A percentile compares a stretch with the other conserved stretches of the same genome.
phyloP scores from a whole-genome alignment of 2,329 filamentous ascomycete species.

The Alternaria consortialis region DNA sequence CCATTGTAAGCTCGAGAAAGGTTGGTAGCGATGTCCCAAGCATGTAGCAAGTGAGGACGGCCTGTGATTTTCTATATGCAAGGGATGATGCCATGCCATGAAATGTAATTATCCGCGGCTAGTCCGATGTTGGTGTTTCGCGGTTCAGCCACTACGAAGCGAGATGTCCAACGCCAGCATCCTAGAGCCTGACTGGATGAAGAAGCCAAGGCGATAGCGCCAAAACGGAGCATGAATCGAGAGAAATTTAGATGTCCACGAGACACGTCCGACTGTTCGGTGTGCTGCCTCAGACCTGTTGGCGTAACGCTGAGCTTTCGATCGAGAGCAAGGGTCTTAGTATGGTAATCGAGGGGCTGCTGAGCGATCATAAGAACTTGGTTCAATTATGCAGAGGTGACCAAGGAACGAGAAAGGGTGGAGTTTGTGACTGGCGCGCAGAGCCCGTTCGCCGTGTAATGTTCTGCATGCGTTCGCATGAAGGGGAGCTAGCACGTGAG shows the following conservation, averaged over 20 bases:
- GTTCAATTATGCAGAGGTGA: background rate
- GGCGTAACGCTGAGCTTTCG: background rate
- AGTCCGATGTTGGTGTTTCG: constrained; percentile 13
- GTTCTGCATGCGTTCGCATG: background rate
- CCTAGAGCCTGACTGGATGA: constrained; percentile 8
- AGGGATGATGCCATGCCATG: background rate
- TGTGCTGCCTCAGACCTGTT: background rate
- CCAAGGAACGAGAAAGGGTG: background rate
- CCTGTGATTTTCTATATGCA: background rate
- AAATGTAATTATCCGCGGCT: constrained; percentile 10
- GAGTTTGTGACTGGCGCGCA: background rate
- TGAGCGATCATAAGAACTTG: background rate
- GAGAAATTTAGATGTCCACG: constrained; percentile 11
- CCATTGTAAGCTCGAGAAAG: background rate
- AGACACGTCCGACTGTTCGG: constrained; percentile 3
- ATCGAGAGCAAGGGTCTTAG: constrained; percentile 2
- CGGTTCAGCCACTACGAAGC: constrained; percentile 4
- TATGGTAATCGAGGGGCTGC: constrained; percentile 1
- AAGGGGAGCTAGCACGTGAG: background rate
- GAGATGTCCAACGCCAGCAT: constrained; percentile 7
- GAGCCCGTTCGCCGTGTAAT: background rate
- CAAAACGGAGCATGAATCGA: constrained; percentile 11
- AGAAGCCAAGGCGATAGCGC: background rate
- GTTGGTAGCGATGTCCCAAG: background rate
- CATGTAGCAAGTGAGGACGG: background rate